Percentiles rank a stretch among this genome's conserved stretches.
Evolutionary conservation across 2,329 filamentous ascomycete species (phyloP).

Genomic region (Sporothrix mexicana): DNA sequence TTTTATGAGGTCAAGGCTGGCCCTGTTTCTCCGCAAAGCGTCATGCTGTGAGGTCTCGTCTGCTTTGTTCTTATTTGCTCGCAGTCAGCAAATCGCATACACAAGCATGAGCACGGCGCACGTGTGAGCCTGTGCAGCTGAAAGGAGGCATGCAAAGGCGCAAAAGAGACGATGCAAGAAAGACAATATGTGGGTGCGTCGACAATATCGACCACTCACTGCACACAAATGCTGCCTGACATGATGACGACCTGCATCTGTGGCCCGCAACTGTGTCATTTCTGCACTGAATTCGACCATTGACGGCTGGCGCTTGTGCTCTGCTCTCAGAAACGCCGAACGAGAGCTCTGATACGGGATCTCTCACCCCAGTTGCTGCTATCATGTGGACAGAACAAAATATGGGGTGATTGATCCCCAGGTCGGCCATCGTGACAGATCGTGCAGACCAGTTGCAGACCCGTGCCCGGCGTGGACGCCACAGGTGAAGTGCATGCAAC

Average conservation of each 20-base stretch:
- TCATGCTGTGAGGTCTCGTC: slow-evolving; percentile 31
- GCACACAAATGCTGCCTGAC: neutral
- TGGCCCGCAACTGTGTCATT: slow-evolving; percentile 19
- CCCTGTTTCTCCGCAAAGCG: slow-evolving; percentile 26
- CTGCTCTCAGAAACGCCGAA: neutral
- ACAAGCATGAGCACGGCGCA: neutral
- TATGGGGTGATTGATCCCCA: slow-evolving; percentile 14
- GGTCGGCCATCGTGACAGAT: slow-evolving; percentile 27
- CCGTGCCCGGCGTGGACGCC: slow-evolving; percentile 16
- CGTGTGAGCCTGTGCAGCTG: neutral
- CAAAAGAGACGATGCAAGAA: slow-evolving; percentile 12
- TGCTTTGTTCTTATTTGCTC: slow-evolving; percentile 23
- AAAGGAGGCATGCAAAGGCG: neutral
- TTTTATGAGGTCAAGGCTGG: neutral
- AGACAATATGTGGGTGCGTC: neutral
- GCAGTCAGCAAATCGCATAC: slow-evolving; percentile 7
- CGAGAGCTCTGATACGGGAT: slow-evolving; percentile 1
- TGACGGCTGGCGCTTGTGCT: neutral
- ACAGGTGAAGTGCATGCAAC: slow-evolving; percentile 1
- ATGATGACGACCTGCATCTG: neutral
- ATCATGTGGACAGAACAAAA: slow-evolving; percentile 27
- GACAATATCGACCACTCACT: neutral
- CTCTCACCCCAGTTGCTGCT: neutral
- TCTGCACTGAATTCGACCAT: neutral
- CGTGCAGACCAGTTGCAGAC: slow-evolving; percentile 28